These are phyloP conservation scores for Lactarius tabidus DNA, from an alignment of 768 basidiomycete species.

Conservation along the genomic window DNA sequence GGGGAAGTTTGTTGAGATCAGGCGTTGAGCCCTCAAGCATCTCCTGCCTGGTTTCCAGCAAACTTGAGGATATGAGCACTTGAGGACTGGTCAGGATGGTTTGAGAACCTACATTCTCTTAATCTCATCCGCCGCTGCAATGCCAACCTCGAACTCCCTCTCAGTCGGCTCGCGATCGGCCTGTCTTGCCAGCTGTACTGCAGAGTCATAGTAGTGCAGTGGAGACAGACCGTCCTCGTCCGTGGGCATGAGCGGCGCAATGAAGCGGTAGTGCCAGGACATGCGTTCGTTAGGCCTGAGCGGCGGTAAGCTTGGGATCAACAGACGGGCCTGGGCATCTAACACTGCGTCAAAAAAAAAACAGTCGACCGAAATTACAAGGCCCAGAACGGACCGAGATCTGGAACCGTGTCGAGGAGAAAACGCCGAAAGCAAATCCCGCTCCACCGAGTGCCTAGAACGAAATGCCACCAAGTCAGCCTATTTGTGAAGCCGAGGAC, in stretches of 20 bases:
- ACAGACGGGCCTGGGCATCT: constrained; percentile 67
- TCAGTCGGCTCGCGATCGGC: constrained; percentile 57
- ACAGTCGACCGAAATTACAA: neutral
- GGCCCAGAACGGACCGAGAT: constrained; percentile 50
- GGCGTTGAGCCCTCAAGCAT: constrained; percentile 57
- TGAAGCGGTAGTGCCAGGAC: constrained; percentile 77
- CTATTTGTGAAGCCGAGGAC: constrained; percentile 2
- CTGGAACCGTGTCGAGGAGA: constrained; percentile 66
- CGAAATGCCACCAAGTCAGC: neutral
- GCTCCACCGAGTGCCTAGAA: constrained; percentile 52
- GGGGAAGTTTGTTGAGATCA: constrained; percentile 31
- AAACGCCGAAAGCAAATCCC: constrained; percentile 61
- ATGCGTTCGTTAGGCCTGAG: constrained; percentile 71
- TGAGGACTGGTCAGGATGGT: constrained; percentile 4
- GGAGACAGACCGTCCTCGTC: constrained; percentile 64
- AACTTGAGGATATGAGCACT: constrained; percentile 34
- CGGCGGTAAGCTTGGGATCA: constrained; percentile 68
- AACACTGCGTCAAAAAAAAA: neutral
- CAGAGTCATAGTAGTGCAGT: constrained; percentile 74
- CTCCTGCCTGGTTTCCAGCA: constrained; percentile 61
- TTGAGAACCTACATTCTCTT: constrained; percentile 49
- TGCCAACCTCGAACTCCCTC: constrained; percentile 60
- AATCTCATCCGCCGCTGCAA: constrained; percentile 59
- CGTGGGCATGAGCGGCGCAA: constrained; percentile 53
- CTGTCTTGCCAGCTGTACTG: constrained; percentile 66